These are phyloP conservation scores for Colletotrichum sojae DNA, from an alignment of 2,329 filamentous ascomycete genomes.

Conservation along the genomic window DNA sequence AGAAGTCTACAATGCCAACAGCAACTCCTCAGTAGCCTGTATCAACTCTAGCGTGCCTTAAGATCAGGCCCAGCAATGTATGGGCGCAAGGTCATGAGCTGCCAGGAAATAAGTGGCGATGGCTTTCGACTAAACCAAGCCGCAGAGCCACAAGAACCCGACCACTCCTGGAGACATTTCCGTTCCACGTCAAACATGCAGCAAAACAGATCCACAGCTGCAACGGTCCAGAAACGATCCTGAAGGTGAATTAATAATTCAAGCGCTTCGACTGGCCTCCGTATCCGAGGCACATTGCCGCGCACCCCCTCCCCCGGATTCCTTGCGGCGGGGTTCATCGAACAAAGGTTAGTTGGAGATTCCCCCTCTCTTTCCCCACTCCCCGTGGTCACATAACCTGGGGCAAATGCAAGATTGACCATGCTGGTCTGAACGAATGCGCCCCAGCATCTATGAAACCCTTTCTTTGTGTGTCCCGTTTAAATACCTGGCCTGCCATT, in stretches of 20 bases:
- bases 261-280: slow-evolving; percentile 1
- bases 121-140: no score
- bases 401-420: slow-evolving; percentile 20
- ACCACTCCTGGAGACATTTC: not conserved
- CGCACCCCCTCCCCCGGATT: slow-evolving; percentile 30
- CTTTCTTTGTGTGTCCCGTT: slow-evolving; percentile 1
- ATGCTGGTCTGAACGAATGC: not conserved
- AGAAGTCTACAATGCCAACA: no score
- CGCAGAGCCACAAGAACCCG: not conserved
- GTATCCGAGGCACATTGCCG: slow-evolving; percentile 26
- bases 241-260: slow-evolving; percentile 15
- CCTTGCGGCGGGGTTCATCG: slow-evolving; percentile 12
- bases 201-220: not conserved
- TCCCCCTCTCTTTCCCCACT: slow-evolving; percentile 12
- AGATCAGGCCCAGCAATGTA: no score
- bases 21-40: no score
- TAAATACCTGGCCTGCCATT: slow-evolving; percentile 21
- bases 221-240: not conserved
- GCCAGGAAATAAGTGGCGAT: not conserved
- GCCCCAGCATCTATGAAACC: not conserved
- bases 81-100: not conserved
- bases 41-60: no score
- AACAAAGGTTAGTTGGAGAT: slow-evolving; percentile 3
- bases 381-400: slow-evolving; percentile 1
- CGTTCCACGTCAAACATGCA: slow-evolving; percentile 1